phyloP scores from a whole-genome alignment of 352 stramenopile genomes.

The Globisporangium spinosum region DNA sequence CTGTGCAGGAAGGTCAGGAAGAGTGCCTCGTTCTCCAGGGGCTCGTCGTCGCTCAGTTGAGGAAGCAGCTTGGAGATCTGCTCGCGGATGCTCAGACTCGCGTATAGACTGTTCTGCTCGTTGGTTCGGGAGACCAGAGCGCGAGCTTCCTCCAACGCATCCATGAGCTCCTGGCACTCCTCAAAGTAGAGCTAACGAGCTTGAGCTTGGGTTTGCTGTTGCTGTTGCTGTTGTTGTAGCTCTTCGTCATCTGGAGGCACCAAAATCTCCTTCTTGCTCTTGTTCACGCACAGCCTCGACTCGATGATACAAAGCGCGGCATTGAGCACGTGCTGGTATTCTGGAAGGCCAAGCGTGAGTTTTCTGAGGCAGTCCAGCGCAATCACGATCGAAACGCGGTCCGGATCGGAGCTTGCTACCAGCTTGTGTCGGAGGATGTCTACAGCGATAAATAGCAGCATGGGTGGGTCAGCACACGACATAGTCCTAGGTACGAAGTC shows the following conservation, averaged over 20 bases:
- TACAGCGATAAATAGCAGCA: constrained; percentile 16
- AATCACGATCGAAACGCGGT: constrained; percentile 54
- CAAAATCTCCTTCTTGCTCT: background rate
- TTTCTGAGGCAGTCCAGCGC: constrained; percentile 73
- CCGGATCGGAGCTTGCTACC: constrained; percentile 34
- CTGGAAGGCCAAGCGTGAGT: constrained; percentile 43
- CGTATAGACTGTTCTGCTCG: background rate
- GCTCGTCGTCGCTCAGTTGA: constrained; percentile 23
- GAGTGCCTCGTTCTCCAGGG: constrained; percentile 36
- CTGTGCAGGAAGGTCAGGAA: constrained; percentile 33
- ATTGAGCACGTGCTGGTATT: constrained; percentile 59
- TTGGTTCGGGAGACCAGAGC: background rate
- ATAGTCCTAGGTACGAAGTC: background rate
- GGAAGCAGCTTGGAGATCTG: constrained; percentile 30
- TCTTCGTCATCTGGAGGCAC: background rate
- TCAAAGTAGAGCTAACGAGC: constrained; percentile 49
- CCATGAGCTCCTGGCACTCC: constrained; percentile 26
- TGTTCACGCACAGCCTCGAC: constrained; percentile 34
- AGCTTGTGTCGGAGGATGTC: constrained; percentile 61
- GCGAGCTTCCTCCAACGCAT: constrained; percentile 13
- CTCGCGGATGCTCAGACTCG: constrained; percentile 20
- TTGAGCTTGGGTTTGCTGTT: background rate
- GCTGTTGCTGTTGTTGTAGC: background rate
- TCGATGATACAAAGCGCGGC: constrained; percentile 51
- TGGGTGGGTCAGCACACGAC: background rate